These are phyloP conservation scores for Hyphopichia homilentoma DNA, from an alignment of 805 yeast species.

Conservation along the genomic window DNA sequence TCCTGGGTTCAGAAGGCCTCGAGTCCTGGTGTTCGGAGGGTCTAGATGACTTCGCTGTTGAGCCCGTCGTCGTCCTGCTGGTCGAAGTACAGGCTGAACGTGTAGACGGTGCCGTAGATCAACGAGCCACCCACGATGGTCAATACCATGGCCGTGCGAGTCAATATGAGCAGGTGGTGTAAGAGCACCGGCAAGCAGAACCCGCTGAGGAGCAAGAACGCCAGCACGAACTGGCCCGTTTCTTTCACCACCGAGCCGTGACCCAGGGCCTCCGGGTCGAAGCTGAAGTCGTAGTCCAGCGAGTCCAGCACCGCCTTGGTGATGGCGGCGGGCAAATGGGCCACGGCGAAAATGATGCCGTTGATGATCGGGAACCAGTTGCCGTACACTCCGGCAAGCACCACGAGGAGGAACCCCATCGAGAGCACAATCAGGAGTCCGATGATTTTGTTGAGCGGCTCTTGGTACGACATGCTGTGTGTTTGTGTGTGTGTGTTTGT, in stretches of 20 bases:
- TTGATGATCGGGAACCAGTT: slow-evolving; percentile 90
- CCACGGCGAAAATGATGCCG: slow-evolving; percentile 38
- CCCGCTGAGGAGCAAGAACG: slow-evolving; percentile 73
- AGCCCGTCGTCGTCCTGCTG: slow-evolving; percentile 21
- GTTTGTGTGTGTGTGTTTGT: too few relatives aligned
- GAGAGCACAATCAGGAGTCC: slow-evolving; percentile 77
- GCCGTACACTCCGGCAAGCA: slow-evolving; percentile 80
- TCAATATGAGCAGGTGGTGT: slow-evolving; percentile 70
- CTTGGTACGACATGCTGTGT: too few relatives aligned
- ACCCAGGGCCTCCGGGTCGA: slow-evolving; percentile 31
- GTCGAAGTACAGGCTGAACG: slow-evolving; percentile 77
- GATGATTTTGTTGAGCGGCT: slow-evolving; percentile 75
- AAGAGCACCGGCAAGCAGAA: slow-evolving; percentile 68
- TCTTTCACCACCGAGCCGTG: slow-evolving; percentile 53
- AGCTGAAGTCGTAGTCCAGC: slow-evolving; percentile 41
- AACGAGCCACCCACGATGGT: slow-evolving; percentile 81
- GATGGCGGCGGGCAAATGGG: slow-evolving; percentile 36
- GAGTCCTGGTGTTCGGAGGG: too few relatives aligned
- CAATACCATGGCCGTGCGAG: slow-evolving; percentile 68
- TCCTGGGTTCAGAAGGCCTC: too few relatives aligned
- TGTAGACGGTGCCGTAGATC: slow-evolving; percentile 78
- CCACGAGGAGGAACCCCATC: slow-evolving; percentile 83
- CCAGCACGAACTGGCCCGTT: slow-evolving; percentile 74
- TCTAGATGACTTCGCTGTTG: slow-evolving; percentile 22
- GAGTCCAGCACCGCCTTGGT: slow-evolving; percentile 27